Percentiles rank a stretch among this genome's conserved stretches.
Evolutionary conservation across 257 asterid species (phyloP).

Genomic region (Craterostigma plantagineum): DNA sequence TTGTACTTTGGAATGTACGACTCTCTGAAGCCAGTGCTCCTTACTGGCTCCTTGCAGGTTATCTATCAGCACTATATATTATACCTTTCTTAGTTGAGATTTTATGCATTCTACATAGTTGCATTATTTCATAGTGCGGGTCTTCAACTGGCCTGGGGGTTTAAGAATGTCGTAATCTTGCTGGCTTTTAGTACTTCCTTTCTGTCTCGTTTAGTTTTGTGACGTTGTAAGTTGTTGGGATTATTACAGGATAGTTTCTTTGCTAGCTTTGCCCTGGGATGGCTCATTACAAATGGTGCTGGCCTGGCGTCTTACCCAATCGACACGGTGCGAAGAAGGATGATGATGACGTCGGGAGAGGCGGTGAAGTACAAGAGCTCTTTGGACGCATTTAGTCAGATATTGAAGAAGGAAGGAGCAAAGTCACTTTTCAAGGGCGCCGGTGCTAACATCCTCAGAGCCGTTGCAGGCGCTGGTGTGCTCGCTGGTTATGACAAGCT

Average conservation of each 20-base stretch:
- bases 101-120: too few species aligned
- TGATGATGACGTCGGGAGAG: slow-evolving; percentile 74
- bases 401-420: slow-evolving; percentile 43
- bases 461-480: slow-evolving; percentile 65
- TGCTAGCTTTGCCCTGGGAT: slow-evolving; percentile 60
- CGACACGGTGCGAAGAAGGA: slow-evolving; percentile 60
- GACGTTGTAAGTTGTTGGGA: too few species aligned
- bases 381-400: slow-evolving; percentile 35
- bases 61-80: too few species aligned
- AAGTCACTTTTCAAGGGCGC: slow-evolving; percentile 60
- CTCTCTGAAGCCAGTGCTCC: slow-evolving; percentile 48
- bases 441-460: slow-evolving; percentile 60
- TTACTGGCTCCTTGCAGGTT: slow-evolving; percentile 49
- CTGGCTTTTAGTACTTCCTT: too few species aligned
- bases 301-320: slow-evolving; percentile 63
- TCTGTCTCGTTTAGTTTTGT: too few species aligned
- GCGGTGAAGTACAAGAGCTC: slow-evolving; percentile 69
- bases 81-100: too few species aligned
- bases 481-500: slow-evolving; percentile 57
- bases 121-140: too few species aligned
- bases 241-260: slow-evolving; percentile 49
- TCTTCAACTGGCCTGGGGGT: too few species aligned
- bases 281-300: slow-evolving; percentile 63
- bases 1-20: slow-evolving; percentile 56
- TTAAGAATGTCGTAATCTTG: too few species aligned